Percentiles rank a stretch among this genome's conserved stretches.
Conservation (phyloP, 2,329 filamentous ascomycete species). For the Pleomassaria siparia region DNA sequence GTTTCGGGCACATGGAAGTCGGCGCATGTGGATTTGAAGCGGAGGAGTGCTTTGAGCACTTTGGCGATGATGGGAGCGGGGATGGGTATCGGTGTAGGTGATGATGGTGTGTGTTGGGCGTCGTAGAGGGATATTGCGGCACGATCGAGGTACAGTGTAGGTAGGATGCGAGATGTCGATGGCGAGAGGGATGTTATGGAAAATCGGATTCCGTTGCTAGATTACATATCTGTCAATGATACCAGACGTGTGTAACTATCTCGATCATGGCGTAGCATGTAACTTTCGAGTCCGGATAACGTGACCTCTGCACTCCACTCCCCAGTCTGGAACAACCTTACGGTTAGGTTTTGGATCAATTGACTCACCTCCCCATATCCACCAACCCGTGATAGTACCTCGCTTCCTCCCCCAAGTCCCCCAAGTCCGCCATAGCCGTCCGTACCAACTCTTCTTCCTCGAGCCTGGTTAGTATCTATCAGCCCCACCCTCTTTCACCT, state of each 20-base stretch:
- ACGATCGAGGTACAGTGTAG: constrained; percentile 75
- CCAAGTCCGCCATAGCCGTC: not conserved
- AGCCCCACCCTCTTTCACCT: no score
- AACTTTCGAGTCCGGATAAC: no score
- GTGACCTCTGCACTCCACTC: no score
- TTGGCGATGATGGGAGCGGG: constrained; percentile 60
- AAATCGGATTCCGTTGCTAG: constrained; percentile 88
- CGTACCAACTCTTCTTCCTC: not conserved
- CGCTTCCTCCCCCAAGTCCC: constrained; percentile 12
- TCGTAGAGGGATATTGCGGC: constrained; percentile 85
- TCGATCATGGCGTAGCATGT: no score
- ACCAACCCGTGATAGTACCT: constrained; percentile 36
- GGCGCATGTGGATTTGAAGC: constrained; percentile 71
- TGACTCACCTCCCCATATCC: constrained; percentile 35
- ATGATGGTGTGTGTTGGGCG: constrained; percentile 57
- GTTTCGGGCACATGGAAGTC: constrained; percentile 66
- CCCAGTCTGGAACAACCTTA: no score
- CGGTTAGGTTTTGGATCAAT: no score
- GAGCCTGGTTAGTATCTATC: not conserved
- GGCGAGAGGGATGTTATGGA: constrained; percentile 81
- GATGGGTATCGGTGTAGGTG: constrained; percentile 52
- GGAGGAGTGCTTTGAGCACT: constrained; percentile 67
- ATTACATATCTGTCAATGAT: constrained; percentile 34
- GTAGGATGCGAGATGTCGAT: constrained; percentile 69
- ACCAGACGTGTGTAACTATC: constrained; percentile 35